Evolutionary conservation across 208 protist species (phyloP).

Genomic region (Wallacemonas sp.): DNA sequence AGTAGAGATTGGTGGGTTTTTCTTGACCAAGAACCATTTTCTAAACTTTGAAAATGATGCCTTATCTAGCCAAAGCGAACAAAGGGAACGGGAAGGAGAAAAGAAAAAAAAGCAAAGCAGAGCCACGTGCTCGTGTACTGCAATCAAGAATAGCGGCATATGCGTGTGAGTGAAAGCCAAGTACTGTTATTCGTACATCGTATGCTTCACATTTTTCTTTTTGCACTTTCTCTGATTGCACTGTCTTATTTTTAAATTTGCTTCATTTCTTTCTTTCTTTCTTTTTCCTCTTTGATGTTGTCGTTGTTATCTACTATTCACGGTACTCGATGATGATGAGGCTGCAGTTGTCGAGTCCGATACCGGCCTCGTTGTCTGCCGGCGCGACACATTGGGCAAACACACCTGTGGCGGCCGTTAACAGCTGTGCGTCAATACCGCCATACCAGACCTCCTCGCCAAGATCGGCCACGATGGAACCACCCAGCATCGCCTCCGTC

Average conservation of each 20-base stretch:
- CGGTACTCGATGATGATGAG: slow-evolving; percentile 70
- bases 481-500: neutral
- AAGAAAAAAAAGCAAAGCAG: too few relatives aligned
- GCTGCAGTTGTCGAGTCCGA: slow-evolving; percentile 80
- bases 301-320: neutral
- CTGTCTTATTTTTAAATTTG: slow-evolving; percentile 6
- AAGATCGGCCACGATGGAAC: neutral
- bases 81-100: too few relatives aligned
- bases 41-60: too few relatives aligned
- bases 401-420: slow-evolving; percentile 63
- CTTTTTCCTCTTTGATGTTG: slow-evolving; percentile 13
- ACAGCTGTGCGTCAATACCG: slow-evolving; percentile 47
- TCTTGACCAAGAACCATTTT: too few relatives aligned
- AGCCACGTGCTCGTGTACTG: too few relatives aligned
- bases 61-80: too few relatives aligned
- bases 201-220: too few relatives aligned
- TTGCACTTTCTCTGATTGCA: too few relatives aligned
- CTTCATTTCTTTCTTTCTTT: slow-evolving; percentile 1
- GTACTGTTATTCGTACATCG: too few relatives aligned
- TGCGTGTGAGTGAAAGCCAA: too few relatives aligned
- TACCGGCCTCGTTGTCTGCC: slow-evolving; percentile 69
- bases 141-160: too few relatives aligned
- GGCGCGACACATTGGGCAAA: slow-evolving; percentile 79
- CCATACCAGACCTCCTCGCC: neutral
- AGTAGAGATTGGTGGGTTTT: too few relatives aligned